A percentile compares a stretch with the other conserved stretches of the same genome.
Conservation (phyloP, 306 rosid species). For the Oxytropis ochrocephala region DNA sequence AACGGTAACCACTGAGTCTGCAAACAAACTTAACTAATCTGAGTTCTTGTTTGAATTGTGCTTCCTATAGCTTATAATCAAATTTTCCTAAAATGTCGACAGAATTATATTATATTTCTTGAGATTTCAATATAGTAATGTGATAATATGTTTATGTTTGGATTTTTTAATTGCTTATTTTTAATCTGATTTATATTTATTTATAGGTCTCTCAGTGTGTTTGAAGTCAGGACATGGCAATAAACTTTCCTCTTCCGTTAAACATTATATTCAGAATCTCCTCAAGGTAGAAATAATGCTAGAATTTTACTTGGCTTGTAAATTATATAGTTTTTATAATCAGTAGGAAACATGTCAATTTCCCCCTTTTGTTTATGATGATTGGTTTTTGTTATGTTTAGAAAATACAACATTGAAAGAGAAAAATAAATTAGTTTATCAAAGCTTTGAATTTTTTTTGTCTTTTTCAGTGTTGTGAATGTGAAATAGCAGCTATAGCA, state of each 20-base stretch:
- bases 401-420: neutral
- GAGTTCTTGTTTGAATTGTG: neutral
- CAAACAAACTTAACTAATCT: neutral
- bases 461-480: no score
- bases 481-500: no score
- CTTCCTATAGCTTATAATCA: neutral
- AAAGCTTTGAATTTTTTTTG: neutral
- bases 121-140: neutral
- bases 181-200: slow-evolving; percentile 34
- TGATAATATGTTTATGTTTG: neutral
- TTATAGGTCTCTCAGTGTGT: slow-evolving; percentile 56
- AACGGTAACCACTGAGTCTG: slow-evolving; percentile 11
- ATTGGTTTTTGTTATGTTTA: neutral
- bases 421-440: neutral
- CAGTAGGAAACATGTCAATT: no score
- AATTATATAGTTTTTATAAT: no score
- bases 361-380: no score
- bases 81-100: neutral
- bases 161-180: neutral
- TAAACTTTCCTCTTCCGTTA: slow-evolving; percentile 52
- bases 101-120: neutral
- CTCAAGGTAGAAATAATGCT: slow-evolving; percentile 57
- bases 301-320: slow-evolving; percentile 3
- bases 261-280: slow-evolving; percentile 60
- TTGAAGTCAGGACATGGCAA: slow-evolving; percentile 71